Base-by-base conservation (phyloP, 768 basidiomycete genomes). In the Antrodiella citrinella region DNA sequence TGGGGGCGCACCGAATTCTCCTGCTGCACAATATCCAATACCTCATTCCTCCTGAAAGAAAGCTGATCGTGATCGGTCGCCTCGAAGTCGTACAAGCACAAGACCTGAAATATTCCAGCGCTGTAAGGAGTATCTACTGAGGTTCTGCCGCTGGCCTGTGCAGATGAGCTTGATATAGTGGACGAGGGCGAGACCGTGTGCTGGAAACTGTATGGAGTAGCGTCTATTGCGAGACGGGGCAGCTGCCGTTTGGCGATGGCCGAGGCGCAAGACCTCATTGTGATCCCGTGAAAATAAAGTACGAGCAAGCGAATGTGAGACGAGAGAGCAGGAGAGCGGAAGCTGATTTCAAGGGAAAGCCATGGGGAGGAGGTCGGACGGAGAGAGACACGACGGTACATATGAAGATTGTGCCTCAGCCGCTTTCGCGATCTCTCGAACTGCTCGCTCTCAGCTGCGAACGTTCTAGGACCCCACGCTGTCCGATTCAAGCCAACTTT, bases 71-170 rank as follows among this genome's bases (percentile, higher is more conserved):
- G 64, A 55, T 88, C 88, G 20, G 74, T 67, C 2, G 84, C 76
- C 20, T 70, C 61, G 57, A 85, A 89, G 65, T 88, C 84, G 59
- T 81, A 75, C 62, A 84, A 67, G 65, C 84, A 86, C 5, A 85
- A 61, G 12, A 79, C 83, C 7, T 74, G 75, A 58, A 75, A 80
- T 25, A 74, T 64, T 9, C 63, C 60, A 41, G 50, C 59, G 38
- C 62, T 63, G 3, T 61, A 62, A n/a, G 64, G 59, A 2, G 54
- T 52, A 42, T 55, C 60, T 20, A 52, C 55, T 7, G 51, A 60
- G 47, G 62, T 64, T 35, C 7, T 7, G 26, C 56, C 52, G 48
- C 64, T 67, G 40, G 65, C 63, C 19, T 61, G 53, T 20, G 61
- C 56, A 7, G 69, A 65, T 1, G 68, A 65, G 30, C 30, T 15